Conservation (phyloP, 208 protist genomes). For the Acanthamoeba healyi region DNA sequence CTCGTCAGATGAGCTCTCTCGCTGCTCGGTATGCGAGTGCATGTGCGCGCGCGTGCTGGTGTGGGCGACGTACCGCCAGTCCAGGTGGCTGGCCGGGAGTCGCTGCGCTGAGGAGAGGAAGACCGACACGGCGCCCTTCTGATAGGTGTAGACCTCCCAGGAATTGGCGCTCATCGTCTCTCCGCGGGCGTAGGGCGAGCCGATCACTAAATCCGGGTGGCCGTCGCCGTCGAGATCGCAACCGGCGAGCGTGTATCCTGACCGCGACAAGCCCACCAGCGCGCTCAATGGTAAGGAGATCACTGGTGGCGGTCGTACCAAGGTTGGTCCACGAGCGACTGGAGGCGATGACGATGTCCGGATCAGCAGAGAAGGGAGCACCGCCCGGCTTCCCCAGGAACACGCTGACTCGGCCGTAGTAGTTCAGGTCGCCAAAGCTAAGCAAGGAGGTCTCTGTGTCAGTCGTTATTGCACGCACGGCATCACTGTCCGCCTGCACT, state of each 20-base stretch:
- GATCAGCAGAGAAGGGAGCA: not conserved
- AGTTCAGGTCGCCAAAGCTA: not conserved
- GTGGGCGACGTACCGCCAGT: not conserved
- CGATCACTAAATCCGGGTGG: constrained; percentile 23
- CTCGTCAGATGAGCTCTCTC: too few species aligned
- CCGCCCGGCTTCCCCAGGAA: not conserved
- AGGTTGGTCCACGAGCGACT: not conserved
- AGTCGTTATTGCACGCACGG: too few species aligned
- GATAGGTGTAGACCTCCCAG: not conserved
- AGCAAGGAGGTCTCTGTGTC: too few species aligned
- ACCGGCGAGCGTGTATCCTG: not conserved
- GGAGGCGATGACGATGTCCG: not conserved
- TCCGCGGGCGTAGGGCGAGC: constrained; percentile 34
- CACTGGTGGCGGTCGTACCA: not conserved
- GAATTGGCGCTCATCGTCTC: not conserved
- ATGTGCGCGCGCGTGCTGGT: not conserved
- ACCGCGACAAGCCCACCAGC: not conserved
- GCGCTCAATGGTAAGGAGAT: not conserved
- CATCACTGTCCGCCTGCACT: too few species aligned
- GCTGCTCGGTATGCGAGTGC: too few species aligned
- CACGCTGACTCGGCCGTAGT: not conserved
- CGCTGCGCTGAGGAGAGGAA: not conserved
- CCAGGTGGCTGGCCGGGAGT: not conserved
- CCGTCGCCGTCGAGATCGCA: constrained; percentile 61
- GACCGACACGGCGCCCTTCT: not conserved